These are phyloP conservation scores for Coleophoma eucalyptorum DNA, from an alignment of 2,329 filamentous ascomycete genomes.

Conservation along the genomic window DNA sequence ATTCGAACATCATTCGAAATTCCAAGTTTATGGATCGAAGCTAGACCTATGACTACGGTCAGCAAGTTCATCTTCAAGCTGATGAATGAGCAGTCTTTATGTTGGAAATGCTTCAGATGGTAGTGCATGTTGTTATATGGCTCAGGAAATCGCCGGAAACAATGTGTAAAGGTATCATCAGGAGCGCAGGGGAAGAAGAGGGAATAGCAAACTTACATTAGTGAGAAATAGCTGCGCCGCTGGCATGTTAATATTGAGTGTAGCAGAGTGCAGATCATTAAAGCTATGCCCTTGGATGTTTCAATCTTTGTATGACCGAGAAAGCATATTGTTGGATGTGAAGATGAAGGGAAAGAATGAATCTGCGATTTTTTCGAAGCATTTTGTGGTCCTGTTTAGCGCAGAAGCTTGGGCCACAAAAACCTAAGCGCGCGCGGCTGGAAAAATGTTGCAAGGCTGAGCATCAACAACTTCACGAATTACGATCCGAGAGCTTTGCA, in stretches of 20 bases:
- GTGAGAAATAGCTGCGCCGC: too few relatives aligned
- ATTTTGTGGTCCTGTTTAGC: background rate
- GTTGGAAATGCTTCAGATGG: constrained; percentile 57
- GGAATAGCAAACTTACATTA: background rate
- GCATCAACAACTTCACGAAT: background rate
- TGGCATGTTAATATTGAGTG: background rate
- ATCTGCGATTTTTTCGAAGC: too few relatives aligned
- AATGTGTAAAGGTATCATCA: constrained; percentile 27
- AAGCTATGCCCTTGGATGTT: too few relatives aligned
- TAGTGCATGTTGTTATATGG: constrained; percentile 63
- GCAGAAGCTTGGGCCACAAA: background rate
- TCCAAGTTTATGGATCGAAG: too few relatives aligned
- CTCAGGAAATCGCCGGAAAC: constrained; percentile 30
- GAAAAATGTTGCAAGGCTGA: constrained; percentile 2
- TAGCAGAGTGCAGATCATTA: background rate
- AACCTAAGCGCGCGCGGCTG: background rate
- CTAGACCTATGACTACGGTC: too few relatives aligned
- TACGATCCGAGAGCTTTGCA: too few relatives aligned
- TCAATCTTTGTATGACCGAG: too few relatives aligned
- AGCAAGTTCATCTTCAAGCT: too few relatives aligned
- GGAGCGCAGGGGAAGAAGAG: constrained; percentile 16
- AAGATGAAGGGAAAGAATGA: too few relatives aligned
- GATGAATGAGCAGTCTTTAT: too few relatives aligned
- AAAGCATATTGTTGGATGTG: too few relatives aligned
- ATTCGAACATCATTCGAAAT: background rate